Base-by-base conservation (phyloP, 2,329 filamentous ascomycete genomes). In the Pyrenophora seminiperda region DNA sequence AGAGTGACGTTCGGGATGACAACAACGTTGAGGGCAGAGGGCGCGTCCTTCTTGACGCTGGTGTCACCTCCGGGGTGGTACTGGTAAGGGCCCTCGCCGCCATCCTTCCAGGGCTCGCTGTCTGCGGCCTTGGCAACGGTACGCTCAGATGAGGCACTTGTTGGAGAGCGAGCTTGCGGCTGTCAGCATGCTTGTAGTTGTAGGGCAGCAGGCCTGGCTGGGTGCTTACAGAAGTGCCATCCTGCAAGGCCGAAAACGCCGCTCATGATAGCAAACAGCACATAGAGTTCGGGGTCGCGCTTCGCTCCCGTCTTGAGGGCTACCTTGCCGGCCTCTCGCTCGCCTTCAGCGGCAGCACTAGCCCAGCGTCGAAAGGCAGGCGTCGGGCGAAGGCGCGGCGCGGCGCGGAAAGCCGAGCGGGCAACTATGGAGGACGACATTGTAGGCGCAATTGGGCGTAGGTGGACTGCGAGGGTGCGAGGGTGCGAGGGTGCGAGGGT, bases 1-100 rank as follows among this genome's bases (percentile, higher is more conserved):
- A 97, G 81, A 71, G 88, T 94, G 72, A 99, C 92, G 72, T 96
- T 88, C 69, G 94, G 94, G 47, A 99, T 82, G 73, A 99, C 87
- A 66, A 97, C 92, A 60, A 89, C 89, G 83, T 99, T 96, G 77
- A 99, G 79, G 58, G 94, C 94, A 76, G 90, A 96, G 62, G 94
- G 94, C 55, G 94, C 94, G 70, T 97, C 90, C 80, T 88, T 91
- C 74, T 89, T 88, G 71, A 86, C 81, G 76, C 71, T 86, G 71
- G 82, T 77, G 78, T 97, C 90, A 67, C 92, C 94, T 67, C 90
- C 89, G 52, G 92, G 92, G 81, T 82, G 79, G 70, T 81, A 83
- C 63, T 81, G 76, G 73, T 89, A 89, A 72, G 86, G 85, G 75
- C 80, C 87, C 34, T 54, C 38, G 47, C 65, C 62, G 30, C 75